Percentiles rank a stretch among this genome's conserved stretches.
phyloP scores from a whole-genome alignment of 768 basidiomycete genomes.

The Trametes cinnabarina region DNA sequence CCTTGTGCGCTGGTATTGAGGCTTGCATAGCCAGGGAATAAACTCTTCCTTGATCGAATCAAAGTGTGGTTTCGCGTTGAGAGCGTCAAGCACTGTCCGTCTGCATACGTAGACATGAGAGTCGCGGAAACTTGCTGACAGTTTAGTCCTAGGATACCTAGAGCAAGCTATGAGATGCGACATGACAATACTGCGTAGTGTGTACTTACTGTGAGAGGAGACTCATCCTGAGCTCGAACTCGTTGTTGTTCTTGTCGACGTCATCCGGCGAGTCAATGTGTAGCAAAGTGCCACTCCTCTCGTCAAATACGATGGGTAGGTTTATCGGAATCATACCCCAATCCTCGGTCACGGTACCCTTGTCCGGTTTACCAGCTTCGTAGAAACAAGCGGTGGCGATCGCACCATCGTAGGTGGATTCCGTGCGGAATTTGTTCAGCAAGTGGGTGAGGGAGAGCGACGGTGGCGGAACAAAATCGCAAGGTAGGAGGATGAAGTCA shows the following conservation, averaged over 20 bases:
- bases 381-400: conserved; percentile 72
- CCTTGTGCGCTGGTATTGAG: conserved; percentile 69
- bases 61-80: conserved; percentile 65
- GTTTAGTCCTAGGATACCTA: conserved; percentile 69
- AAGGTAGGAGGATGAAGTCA: conserved; percentile 88
- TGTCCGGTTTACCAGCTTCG: conserved; percentile 48
- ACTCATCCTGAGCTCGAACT: conserved; percentile 72
- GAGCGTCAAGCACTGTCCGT: conserved; percentile 65
- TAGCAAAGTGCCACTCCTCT: conserved; percentile 60
- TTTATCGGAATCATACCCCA: conserved; percentile 53
- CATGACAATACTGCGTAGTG: no score
- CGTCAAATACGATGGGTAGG: conserved; percentile 67
- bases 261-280: conserved; percentile 73
- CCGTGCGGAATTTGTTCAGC: conserved; percentile 80
- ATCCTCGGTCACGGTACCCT: conserved; percentile 57
- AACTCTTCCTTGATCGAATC: conserved; percentile 89
- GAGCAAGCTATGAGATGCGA: conserved; percentile 2
- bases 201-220: conserved; percentile 60
- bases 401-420: conserved; percentile 59
- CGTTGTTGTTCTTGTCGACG: conserved; percentile 63
- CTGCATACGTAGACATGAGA: conserved; percentile 92
- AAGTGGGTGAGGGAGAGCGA: conserved; percentile 66
- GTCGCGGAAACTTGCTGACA: conserved; percentile 72
- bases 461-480: conserved; percentile 83
- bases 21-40: conserved; percentile 87